A percentile compares a stretch with the other conserved stretches of the same genome.
Conservation (phyloP, 495 filamentous ascomycete genomes). For the Rusavskia elegans region DNA sequence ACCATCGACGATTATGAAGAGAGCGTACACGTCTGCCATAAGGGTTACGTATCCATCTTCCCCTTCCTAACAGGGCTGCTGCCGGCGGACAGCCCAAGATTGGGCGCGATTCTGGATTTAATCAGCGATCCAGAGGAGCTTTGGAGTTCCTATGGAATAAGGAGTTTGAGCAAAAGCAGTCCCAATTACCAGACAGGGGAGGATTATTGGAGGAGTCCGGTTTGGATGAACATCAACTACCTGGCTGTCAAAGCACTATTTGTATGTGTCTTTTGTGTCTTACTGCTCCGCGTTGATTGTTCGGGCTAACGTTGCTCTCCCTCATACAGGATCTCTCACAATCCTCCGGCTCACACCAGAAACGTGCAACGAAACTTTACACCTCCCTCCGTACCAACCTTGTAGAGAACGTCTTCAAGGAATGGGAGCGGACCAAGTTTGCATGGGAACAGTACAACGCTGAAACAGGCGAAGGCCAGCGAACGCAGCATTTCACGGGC, state of each 20-base stretch:
- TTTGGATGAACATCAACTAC: conserved; percentile 98
- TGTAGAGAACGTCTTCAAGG: conserved; percentile 72
- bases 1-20: conserved; percentile 59
- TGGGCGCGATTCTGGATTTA: conserved; percentile 60
- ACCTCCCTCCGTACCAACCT: conserved; percentile 62
- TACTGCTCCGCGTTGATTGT: not conserved
- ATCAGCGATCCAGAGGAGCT: conserved; percentile 67
- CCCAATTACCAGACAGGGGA: conserved; percentile 73
- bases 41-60: conserved; percentile 89
- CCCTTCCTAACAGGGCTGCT: conserved; percentile 79
- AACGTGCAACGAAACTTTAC: conserved; percentile 59
- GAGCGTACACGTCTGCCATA: conserved; percentile 68
- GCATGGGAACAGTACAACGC: conserved; percentile 99
- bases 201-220: conserved; percentile 90
- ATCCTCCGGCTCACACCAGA: conserved; percentile 46
- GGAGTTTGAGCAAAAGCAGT: conserved; percentile 72
- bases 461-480: conserved; percentile 78
- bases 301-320: not conserved
- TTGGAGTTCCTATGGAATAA: conserved; percentile 68
- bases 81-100: conserved; percentile 48
- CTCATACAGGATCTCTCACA: not conserved
- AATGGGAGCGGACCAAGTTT: conserved; percentile 85
- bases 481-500: conserved; percentile 94
- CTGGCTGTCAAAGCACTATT: conserved; percentile 67
- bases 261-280: conserved; percentile 25